Base-by-base conservation (phyloP, 2,329 filamentous ascomycete species). In the Stemphylium vesicarium region DNA sequence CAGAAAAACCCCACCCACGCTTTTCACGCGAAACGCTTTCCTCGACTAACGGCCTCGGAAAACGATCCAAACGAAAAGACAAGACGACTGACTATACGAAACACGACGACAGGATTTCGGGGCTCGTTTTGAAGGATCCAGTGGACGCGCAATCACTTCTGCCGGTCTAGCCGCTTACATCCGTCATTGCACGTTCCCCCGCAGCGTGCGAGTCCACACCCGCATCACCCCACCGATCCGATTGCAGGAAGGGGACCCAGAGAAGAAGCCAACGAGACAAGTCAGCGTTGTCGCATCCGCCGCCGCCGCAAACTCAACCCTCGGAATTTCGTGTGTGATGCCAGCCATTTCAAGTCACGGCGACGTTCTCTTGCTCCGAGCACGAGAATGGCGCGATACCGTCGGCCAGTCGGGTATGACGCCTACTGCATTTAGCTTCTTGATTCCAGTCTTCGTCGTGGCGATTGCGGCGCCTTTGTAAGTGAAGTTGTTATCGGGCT, bases 401-500 rank as follows among this genome's bases (percentile, higher is more conserved):
- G 59, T 64, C 3, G 61, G 61, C 7, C 56, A 58, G 47, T 62
- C 62, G 39, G 55, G 63, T 16, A 59, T 71, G 51, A 68, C 68
- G n/a, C 60, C 66, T 6, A 69, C 64, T 8, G 66, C 69, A 4
- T 65, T 72, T 42, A 62, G 62, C 1, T 72, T 73, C 26, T 44
- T 73, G 20, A 61, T 71, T 20, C 69, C 70, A 0, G 57, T 73
- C 1, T 66, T 73, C 15, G 44, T 70, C 4, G 55, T 71, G 18
- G 65, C 71, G 20, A 57, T 73, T 15, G 54, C 65, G 40, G 64
- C 53, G 33, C 70, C 70, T 12, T 65, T 71, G 70, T 72, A 62
- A 62, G 70, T 63, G 71, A 62, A 62, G 70, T 63, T 18, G 2
- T 24, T 18, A 24, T 24, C 13, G 32, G n/a, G 20, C 13, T 12